These are phyloP conservation scores for Chaetomium strumarium DNA, from an alignment of 2,329 filamentous ascomycete genomes.

Conservation along the genomic window DNA sequence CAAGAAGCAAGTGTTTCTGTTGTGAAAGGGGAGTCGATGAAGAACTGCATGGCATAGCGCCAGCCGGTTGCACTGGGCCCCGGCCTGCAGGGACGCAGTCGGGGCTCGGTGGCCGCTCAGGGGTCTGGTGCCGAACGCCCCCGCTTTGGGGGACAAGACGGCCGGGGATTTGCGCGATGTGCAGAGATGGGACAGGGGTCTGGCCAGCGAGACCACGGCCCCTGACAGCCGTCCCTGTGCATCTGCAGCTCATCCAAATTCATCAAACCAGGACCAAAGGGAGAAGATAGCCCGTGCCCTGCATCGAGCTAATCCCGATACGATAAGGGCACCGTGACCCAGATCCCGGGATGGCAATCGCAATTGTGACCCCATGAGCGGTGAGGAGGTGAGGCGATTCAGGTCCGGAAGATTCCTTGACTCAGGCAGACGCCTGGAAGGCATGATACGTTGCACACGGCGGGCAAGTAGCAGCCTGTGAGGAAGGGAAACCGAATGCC, in stretches of 20 bases:
- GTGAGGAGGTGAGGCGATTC: slow-evolving; percentile 1
- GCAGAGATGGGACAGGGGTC: slow-evolving; percentile 20
- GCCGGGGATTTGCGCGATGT: slow-evolving; percentile 18
- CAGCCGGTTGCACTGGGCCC: slow-evolving; percentile 14
- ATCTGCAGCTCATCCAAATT: slow-evolving; percentile 12
- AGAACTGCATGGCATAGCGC: slow-evolving; percentile 7
- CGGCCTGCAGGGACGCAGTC: slow-evolving; percentile 16
- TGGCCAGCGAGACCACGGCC: slow-evolving; percentile 11
- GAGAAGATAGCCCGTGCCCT: slow-evolving; percentile 14
- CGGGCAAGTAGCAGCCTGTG: background rate
- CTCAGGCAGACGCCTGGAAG: background rate
- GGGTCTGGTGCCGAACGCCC: slow-evolving; percentile 16
- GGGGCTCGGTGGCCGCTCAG: slow-evolving; percentile 14
- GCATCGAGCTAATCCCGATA: slow-evolving; percentile 17
- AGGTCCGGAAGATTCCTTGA: too few species aligned
- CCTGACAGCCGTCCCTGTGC: slow-evolving; percentile 16
- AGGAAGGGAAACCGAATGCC: background rate
- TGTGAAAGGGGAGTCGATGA: slow-evolving; percentile 14
- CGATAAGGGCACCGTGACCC: slow-evolving; percentile 6
- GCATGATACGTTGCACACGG: background rate
- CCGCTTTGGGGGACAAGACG: slow-evolving; percentile 5
- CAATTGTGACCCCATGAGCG: slow-evolving; percentile 10
- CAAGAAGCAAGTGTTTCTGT: slow-evolving; percentile 8
- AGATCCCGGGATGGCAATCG: slow-evolving; percentile 18
- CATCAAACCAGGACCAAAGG: slow-evolving; percentile 11